phyloP scores from a whole-genome alignment of 257 asterid genomes.

The Hygrophila difformis region DNA sequence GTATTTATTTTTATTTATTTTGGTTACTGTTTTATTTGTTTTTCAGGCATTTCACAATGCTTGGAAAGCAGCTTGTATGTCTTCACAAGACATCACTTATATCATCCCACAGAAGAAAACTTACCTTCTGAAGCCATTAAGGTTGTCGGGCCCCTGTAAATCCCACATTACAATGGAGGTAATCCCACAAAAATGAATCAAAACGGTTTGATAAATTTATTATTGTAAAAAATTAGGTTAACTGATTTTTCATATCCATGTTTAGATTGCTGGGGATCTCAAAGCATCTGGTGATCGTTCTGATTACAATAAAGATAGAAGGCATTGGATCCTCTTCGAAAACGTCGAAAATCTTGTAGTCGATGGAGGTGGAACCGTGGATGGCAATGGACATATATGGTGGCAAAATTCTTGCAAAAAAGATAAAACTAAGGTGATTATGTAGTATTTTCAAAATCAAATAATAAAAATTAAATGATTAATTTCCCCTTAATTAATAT shows the following conservation, averaged over 20 bases:
- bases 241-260: not conserved
- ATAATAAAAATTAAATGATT: not conserved
- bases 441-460: not conserved
- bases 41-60: conserved; percentile 48
- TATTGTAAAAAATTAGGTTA: no score
- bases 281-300: conserved; percentile 41
- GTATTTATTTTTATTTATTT: no score
- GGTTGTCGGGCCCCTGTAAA: conserved; percentile 58
- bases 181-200: no score
- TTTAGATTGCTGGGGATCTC: conserved; percentile 51
- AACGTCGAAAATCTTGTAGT: conserved; percentile 40
- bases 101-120: conserved; percentile 31
- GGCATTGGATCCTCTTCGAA: conserved; percentile 54
- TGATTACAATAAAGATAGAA: conserved; percentile 34
- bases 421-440: conserved; percentile 27
- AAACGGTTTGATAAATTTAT: no score
- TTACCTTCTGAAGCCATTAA: conserved; percentile 35
- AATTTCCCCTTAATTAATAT: not conserved
- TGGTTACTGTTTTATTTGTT: not conserved
- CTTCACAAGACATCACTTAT: conserved; percentile 22
- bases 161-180: conserved; percentile 44
- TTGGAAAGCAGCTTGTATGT: conserved; percentile 47
- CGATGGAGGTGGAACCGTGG: conserved; percentile 58
- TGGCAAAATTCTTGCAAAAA: conserved; percentile 85
- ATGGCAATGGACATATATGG: conserved; percentile 79